These are phyloP conservation scores for Ilyonectria mors-panacis DNA, from an alignment of 2,329 filamentous ascomycete species.

Conservation along the genomic window DNA sequence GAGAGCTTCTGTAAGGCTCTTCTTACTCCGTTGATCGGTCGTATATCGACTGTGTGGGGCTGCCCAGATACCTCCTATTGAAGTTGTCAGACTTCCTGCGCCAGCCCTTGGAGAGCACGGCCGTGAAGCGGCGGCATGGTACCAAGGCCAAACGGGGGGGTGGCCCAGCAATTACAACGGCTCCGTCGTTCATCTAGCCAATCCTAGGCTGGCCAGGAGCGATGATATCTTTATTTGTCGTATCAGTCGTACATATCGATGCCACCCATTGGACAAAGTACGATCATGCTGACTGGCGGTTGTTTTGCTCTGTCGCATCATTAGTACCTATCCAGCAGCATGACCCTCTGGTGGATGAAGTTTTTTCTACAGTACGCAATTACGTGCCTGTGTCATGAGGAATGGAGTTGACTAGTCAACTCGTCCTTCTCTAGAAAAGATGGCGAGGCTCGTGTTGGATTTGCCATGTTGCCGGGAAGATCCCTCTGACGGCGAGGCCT, in stretches of 20 bases:
- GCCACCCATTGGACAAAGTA: slow-evolving; percentile 21
- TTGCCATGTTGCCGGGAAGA: slow-evolving; percentile 20
- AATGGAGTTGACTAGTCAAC: slow-evolving; percentile 14
- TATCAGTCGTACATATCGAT: slow-evolving; percentile 9
- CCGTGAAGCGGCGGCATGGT: slow-evolving; percentile 19
- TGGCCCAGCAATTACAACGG: slow-evolving; percentile 18
- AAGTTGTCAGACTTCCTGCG: too few relatives aligned
- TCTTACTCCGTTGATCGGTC: too few relatives aligned
- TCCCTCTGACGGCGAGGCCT: slow-evolving; percentile 3
- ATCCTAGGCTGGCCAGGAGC: slow-evolving; percentile 8
- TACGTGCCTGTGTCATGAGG: background rate
- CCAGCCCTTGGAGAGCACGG: background rate
- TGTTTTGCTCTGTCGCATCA: slow-evolving; percentile 20
- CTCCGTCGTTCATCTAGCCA: slow-evolving; percentile 23
- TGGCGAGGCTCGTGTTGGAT: slow-evolving; percentile 12
- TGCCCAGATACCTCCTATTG: too few relatives aligned
- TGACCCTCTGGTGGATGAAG: slow-evolving; percentile 6
- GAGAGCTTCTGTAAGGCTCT: too few relatives aligned
- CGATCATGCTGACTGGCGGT: slow-evolving; percentile 11
- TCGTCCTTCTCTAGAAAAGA: slow-evolving; percentile 7
- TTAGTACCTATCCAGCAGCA: slow-evolving; percentile 18
- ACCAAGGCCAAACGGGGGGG: slow-evolving; percentile 9
- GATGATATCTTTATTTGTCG: slow-evolving; percentile 14
- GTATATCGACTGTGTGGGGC: too few relatives aligned
- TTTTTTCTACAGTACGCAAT: slow-evolving; percentile 1